A percentile compares a stretch with the other conserved stretches of the same genome.
These are phyloP conservation scores for Entophlyctis luteolus DNA, from an alignment of 192 early-diverging fungal species.

Conservation along the genomic window DNA sequence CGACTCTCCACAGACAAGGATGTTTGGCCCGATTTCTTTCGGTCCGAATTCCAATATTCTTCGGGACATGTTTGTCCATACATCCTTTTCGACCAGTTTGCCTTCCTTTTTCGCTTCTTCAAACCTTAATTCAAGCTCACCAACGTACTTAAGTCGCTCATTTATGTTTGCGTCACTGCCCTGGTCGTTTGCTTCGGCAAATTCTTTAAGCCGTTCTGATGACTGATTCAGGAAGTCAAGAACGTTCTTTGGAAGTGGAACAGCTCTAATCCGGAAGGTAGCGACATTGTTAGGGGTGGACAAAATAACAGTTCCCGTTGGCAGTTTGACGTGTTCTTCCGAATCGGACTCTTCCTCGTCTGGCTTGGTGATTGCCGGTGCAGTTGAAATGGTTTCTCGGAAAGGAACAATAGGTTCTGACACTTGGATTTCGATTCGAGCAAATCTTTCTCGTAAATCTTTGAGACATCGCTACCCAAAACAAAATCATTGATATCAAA, in stretches of 20 bases:
- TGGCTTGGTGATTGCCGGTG: conserved; percentile 24
- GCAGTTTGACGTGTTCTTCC: conserved; percentile 25
- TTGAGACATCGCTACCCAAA: conserved; percentile 76
- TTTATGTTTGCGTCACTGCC: conserved; percentile 25
- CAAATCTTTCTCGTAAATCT: conserved; percentile 91
- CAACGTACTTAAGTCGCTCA: conserved; percentile 34
- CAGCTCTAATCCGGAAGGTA: conserved; percentile 60
- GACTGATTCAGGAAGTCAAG: conserved; percentile 53
- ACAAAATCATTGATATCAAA: neutral
- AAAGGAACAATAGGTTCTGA: conserved; percentile 96
- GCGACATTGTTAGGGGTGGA: conserved; percentile 58
- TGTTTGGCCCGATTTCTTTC: conserved; percentile 72
- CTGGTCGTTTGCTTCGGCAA: conserved; percentile 48
- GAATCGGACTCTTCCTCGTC: neutral
- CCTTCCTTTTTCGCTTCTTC: conserved; percentile 45
- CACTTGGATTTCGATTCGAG: conserved; percentile 87
- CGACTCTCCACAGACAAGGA: conserved; percentile 58
- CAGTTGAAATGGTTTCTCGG: conserved; percentile 79
- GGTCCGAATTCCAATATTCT: conserved; percentile 84
- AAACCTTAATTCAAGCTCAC: conserved; percentile 40
- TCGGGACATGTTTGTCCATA: conserved; percentile 23
- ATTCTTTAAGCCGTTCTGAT: conserved; percentile 48
- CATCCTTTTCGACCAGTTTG: conserved; percentile 42
- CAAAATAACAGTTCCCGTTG: conserved; percentile 60
- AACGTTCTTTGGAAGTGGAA: conserved; percentile 67